phyloP scores from a whole-genome alignment of 108 stramenopile species.

The Aurantiochytrium sp. region DNA sequence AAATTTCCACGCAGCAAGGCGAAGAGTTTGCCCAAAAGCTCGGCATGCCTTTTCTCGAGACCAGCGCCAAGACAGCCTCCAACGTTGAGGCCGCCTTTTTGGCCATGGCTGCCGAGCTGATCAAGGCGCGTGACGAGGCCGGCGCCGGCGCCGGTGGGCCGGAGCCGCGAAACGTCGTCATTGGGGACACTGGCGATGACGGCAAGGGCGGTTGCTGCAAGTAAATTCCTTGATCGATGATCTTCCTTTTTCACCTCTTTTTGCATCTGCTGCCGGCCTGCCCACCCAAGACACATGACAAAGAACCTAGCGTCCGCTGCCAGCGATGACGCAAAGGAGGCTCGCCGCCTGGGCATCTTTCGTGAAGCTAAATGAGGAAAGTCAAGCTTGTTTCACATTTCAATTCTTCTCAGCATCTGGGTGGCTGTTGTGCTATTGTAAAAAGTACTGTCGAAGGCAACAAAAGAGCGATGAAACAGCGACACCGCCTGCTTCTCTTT shows the following conservation, averaged over 20 bases:
- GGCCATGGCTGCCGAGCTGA: conserved; percentile 93
- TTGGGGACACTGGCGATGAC: not conserved
- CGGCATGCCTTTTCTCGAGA: conserved; percentile 95
- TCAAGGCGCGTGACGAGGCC: conserved; percentile 31
- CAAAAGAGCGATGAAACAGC: too few relatives aligned
- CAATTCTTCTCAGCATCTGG: too few relatives aligned
- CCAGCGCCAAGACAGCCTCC: conserved; percentile 83
- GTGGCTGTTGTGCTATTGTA: too few relatives aligned
- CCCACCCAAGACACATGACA: too few relatives aligned
- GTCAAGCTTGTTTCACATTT: too few relatives aligned
- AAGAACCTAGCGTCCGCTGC: too few relatives aligned
- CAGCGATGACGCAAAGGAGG: too few relatives aligned
- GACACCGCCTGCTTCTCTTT: too few relatives aligned
- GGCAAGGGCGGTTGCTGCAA: not conserved
- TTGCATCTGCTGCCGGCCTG: not conserved
- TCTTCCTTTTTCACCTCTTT: not conserved
- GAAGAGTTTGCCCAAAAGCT: conserved; percentile 88
- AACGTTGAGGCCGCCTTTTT: conserved; percentile 96
- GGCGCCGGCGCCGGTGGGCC: conserved; percentile 4
- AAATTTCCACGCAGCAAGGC: conserved; percentile 77
- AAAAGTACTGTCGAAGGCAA: too few relatives aligned
- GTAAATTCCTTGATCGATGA: not conserved
- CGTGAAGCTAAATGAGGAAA: too few relatives aligned
- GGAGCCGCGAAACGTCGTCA: not conserved
- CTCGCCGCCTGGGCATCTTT: too few relatives aligned